These are phyloP conservation scores for Nicotiana otophora DNA, from an alignment of 257 asterid genomes.

Conservation along the genomic window DNA sequence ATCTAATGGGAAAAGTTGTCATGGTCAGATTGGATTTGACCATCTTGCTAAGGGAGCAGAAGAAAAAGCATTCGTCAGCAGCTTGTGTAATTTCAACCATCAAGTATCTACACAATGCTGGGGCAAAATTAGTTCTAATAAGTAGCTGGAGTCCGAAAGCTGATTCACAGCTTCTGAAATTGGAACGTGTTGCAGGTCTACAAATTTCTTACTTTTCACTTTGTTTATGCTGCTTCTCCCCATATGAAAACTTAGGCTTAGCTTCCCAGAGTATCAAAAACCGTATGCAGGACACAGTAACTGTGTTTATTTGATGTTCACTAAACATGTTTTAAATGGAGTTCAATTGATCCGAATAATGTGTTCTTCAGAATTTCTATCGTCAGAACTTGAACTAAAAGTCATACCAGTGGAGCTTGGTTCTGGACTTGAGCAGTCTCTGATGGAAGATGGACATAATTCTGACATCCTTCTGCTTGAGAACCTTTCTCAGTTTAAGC, in stretches of 20 bases:
- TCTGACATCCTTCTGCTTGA: constrained; percentile 52
- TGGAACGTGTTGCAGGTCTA: constrained; percentile 58
- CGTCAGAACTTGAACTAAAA: constrained; percentile 55
- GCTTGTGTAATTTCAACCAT: constrained; percentile 50
- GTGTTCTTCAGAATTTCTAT: constrained; percentile 51
- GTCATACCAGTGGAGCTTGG: constrained; percentile 51
- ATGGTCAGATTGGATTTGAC: constrained; percentile 71
- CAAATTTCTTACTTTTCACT: constrained; percentile 11
- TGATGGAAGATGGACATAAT: constrained; percentile 25
- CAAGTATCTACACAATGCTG: constrained; percentile 51
- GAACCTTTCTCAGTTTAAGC: constrained; percentile 58
- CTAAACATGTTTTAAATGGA: neutral
- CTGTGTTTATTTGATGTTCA: neutral
- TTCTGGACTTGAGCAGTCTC: constrained; percentile 22
- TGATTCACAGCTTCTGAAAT: constrained; percentile 21
- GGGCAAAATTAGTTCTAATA: constrained; percentile 63
- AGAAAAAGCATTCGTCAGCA: constrained; percentile 29
- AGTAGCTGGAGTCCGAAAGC: constrained; percentile 54
- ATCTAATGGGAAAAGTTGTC: constrained; percentile 55
- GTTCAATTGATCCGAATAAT: neutral
- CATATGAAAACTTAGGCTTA: neutral
- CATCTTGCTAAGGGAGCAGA: constrained; percentile 34
- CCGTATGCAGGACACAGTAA: neutral
- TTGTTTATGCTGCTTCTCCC: constrained; percentile 14
- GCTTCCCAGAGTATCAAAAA: neutral